Conservation (phyloP, 495 filamentous ascomycete species). For the Cercophora sp. region DNA sequence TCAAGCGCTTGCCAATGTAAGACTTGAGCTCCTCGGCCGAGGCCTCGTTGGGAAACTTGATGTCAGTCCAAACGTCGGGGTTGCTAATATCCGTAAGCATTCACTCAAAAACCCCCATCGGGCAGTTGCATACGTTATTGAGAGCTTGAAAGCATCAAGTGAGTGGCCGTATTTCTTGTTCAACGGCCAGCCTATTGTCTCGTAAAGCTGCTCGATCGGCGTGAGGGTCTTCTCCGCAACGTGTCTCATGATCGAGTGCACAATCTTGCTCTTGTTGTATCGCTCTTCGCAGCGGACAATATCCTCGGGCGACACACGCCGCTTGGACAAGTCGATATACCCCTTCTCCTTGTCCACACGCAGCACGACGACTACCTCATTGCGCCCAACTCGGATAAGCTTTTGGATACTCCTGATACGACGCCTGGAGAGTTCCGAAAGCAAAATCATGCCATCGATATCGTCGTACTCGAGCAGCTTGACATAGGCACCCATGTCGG, state of each 20-base stretch:
- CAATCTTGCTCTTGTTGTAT: constrained; percentile 99
- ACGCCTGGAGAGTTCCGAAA: constrained; percentile 91
- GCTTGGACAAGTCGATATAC: constrained; percentile 98
- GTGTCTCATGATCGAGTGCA: constrained; percentile 96
- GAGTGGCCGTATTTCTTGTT: constrained; percentile 97
- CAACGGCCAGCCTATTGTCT: constrained; percentile 92
- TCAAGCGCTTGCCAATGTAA: constrained; percentile 94
- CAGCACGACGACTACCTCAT: constrained; percentile 96
- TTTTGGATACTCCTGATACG: constrained; percentile 99
- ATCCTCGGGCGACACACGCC: constrained; percentile 94
- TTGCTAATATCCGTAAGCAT: too few relatives aligned
- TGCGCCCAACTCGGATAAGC: constrained; percentile 93
- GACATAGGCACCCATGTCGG: constrained; percentile 99
- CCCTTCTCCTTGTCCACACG: constrained; percentile 98
- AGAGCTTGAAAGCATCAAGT: constrained; percentile 96
- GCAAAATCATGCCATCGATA: constrained; percentile 99
- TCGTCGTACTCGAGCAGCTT: constrained; percentile 99
- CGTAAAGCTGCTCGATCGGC: constrained; percentile 88
- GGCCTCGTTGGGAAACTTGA: constrained; percentile 80
- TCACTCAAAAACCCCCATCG: too few relatives aligned
- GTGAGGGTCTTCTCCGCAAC: constrained; percentile 94
- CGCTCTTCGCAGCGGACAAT: constrained; percentile 97
- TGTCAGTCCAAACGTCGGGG: constrained; percentile 90
- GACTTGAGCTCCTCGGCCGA: constrained; percentile 81
- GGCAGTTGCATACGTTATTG: constrained; percentile 93